Evolutionary conservation across 805 yeast genomes (phyloP).

Genomic region (Blastobotrys terrestris): DNA sequence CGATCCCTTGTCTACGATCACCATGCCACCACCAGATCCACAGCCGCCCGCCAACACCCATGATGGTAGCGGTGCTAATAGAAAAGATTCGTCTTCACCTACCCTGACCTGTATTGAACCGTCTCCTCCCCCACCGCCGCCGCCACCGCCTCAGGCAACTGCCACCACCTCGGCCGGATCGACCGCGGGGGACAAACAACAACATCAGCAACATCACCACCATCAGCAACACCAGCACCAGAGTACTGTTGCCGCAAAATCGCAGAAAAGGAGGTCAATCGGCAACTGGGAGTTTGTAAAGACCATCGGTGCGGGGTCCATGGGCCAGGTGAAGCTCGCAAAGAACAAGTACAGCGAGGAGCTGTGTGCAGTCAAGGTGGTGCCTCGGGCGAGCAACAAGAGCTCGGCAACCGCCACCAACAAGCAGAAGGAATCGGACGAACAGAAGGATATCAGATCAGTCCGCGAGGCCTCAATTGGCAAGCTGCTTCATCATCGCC

Average conservation of each 20-base stretch:
- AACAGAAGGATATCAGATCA: conserved; percentile 86
- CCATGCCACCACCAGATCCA: neutral
- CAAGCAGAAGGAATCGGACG: conserved; percentile 41
- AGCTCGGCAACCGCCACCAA: conserved; percentile 39
- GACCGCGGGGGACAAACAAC: neutral
- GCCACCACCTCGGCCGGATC: neutral
- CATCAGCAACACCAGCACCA: neutral
- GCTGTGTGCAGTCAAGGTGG: conserved; percentile 84
- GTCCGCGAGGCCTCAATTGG: conserved; percentile 95
- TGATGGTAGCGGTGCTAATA: neutral
- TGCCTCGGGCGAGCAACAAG: conserved; percentile 59
- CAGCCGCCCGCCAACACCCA: neutral
- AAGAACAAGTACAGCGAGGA: conserved; percentile 67
- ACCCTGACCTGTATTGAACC: conserved; percentile 8
- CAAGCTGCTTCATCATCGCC: conserved; percentile 82
- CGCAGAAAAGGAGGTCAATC: conserved; percentile 62
- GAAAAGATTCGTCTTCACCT: neutral
- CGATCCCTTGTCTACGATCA: neutral
- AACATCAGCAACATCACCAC: neutral
- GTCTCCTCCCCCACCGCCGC: neutral
- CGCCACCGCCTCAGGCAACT: neutral
- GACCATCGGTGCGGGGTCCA: conserved; percentile 96
- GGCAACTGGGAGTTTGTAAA: conserved; percentile 97
- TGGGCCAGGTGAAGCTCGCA: conserved; percentile 98
- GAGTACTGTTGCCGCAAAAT: neutral